These are phyloP conservation scores for Zygosaccharomyces lentus DNA, from an alignment of 805 yeast genomes.

Conservation along the genomic window DNA sequence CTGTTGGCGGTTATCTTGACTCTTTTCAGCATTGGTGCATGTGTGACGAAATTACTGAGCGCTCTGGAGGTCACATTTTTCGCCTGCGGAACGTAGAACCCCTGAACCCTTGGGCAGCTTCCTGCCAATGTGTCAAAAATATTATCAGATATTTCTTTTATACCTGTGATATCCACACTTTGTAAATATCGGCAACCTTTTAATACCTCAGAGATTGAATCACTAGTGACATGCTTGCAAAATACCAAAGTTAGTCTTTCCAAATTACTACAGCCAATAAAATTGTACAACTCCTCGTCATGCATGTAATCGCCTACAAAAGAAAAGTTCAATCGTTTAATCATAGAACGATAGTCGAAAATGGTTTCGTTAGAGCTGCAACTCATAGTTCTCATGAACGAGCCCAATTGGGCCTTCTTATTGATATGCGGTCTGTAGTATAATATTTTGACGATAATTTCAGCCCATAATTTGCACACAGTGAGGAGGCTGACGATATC, in stretches of 20 bases:
- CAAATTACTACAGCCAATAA: conserved; percentile 66
- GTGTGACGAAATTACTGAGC: conserved; percentile 50
- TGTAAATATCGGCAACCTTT: conserved; percentile 65
- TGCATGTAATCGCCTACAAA: conserved; percentile 64
- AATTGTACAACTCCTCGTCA: conserved; percentile 56
- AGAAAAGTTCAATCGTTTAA: conserved; percentile 76
- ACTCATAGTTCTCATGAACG: conserved; percentile 35
- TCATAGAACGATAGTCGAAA: conserved; percentile 64
- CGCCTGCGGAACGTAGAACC: conserved; percentile 85
- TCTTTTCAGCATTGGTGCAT: conserved; percentile 74
- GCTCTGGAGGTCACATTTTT: conserved; percentile 63
- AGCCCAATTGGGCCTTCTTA: conserved; percentile 49
- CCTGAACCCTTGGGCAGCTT: conserved; percentile 76
- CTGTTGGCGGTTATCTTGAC: conserved; percentile 73
- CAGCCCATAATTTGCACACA: conserved; percentile 79
- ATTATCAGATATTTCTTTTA: conserved; percentile 62
- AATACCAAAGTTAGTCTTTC: conserved; percentile 84
- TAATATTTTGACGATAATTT: conserved; percentile 66
- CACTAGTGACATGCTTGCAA: conserved; percentile 60
- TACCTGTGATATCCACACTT: conserved; percentile 84
- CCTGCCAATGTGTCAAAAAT: conserved; percentile 63
- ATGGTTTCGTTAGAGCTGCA: conserved; percentile 38
- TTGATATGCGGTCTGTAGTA: conserved; percentile 84
- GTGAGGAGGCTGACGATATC: conserved; percentile 60
- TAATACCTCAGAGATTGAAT: conserved; percentile 58